Evolutionary conservation across 805 yeast species (phyloP).

Genomic region (Cyberlindnera euphorbiae): DNA sequence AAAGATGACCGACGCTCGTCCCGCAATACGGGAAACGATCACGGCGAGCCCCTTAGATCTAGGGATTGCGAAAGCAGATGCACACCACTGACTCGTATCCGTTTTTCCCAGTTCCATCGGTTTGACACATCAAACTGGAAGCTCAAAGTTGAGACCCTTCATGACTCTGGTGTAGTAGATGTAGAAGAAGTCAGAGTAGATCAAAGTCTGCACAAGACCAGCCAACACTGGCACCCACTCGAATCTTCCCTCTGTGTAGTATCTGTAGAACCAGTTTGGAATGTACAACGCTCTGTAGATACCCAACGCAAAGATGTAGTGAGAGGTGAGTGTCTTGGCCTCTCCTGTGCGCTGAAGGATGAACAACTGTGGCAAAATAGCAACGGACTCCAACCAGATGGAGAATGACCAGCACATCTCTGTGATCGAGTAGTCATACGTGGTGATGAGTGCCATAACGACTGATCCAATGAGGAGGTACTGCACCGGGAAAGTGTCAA

Average conservation of each 20-base stretch:
- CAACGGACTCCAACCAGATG: conserved; percentile 88
- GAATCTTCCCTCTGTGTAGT: conserved; percentile 51
- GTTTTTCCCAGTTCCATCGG: too few relatives aligned
- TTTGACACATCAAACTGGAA: conserved; percentile 42
- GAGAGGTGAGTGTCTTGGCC: conserved; percentile 82
- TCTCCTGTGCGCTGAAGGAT: conserved; percentile 86
- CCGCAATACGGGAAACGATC: too few relatives aligned
- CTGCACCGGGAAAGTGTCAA: conserved; percentile 70
- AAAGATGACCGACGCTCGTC: too few relatives aligned
- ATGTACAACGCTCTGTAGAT: conserved; percentile 83
- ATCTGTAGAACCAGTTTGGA: conserved; percentile 94
- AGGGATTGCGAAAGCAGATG: too few relatives aligned
- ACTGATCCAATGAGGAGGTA: conserved; percentile 64
- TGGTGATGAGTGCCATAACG: conserved; percentile 57
- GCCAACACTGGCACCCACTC: conserved; percentile 72
- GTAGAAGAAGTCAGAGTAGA: conserved; percentile 95
- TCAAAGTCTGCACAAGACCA: conserved; percentile 78
- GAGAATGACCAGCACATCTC: conserved; percentile 86
- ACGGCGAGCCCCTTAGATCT: too few relatives aligned
- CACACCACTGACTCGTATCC: too few relatives aligned
- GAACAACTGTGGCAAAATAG: conserved; percentile 89
- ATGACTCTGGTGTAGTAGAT: conserved; percentile 79
- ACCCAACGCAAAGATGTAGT: conserved; percentile 92
- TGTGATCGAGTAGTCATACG: conserved; percentile 52
- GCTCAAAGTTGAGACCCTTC: conserved; percentile 69